Base-by-base conservation (phyloP, 2,329 filamentous ascomycete genomes). In the Cyanodermella asteris region DNA sequence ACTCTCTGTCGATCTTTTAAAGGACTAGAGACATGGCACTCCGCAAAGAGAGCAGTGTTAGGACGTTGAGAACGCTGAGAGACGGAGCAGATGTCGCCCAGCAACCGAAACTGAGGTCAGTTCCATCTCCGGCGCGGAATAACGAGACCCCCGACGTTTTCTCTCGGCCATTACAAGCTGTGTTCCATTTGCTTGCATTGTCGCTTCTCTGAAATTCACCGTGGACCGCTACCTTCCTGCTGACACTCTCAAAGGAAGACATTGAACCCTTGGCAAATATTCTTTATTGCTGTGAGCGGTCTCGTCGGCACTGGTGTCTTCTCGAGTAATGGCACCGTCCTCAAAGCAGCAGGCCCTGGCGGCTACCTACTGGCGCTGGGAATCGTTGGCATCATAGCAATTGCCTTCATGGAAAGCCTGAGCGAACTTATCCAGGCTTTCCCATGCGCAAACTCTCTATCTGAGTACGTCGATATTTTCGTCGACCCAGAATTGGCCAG, bases 381-480 rank as follows among this genome's bases (percentile, higher is more conserved):
- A 3, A 12, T 43, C 1, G 40, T 49, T 12, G 47, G 46, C 1
- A 16, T 46, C 4, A 28, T 44, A 8, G 37, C 41, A 3, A 45
- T 46, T 32, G 33, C 34, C 16, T 40, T 50, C 4, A 50, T 50
- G 47, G 46, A 50, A 28, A 42, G 46, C n/a, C 36, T 50, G 13
- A 39, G 39, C 13, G 47, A 51, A 25, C 40, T 51, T 37, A 38
- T 50, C 3, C 37, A 38, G 5, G 35, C 45, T 13, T 51, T 45
- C 43, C 46, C 47, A 1, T 43, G 48, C 6, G 38, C 47, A 5
- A 47, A 47, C 22, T 43, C 46, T 2, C 29, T 49, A 15, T 38
- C 44, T 9, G 40, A 47, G 17, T 50, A 44, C 20, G 42, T 49
- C 5, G 32, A 39, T 9, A 35, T 37, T 11, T 49, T 49, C 28